phyloP scores from a whole-genome alignment of 768 basidiomycete genomes.

The Mycena kentingensis region DNA sequence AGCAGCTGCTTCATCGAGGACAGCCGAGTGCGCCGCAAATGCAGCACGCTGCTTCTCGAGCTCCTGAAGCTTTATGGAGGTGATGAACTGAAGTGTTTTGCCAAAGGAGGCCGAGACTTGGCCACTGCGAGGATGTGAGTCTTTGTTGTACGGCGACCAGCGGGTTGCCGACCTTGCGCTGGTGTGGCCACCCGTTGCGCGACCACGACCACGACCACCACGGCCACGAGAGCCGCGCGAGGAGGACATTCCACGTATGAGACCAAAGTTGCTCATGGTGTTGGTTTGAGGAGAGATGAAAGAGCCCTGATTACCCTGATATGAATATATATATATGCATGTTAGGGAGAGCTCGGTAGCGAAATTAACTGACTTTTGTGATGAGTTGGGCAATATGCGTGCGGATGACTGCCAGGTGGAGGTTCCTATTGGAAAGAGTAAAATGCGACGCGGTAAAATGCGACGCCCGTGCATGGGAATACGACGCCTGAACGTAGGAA shows the following conservation, averaged over 20 bases:
- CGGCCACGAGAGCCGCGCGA: background rate
- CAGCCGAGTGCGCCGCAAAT: background rate
- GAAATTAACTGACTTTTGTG: no score
- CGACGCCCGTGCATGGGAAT: no score
- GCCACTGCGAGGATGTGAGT: background rate
- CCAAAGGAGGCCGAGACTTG: constrained; percentile 4
- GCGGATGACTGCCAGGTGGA: no score
- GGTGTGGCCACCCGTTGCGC: background rate
- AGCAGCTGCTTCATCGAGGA: constrained; percentile 1
- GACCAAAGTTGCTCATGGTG: constrained; percentile 2
- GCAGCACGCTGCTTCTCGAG: constrained; percentile 9
- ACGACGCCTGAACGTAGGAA: no score
- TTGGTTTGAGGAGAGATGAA: background rate
- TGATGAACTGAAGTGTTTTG: constrained; percentile 14
- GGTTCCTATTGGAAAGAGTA: no score
- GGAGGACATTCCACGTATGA: constrained; percentile 4
- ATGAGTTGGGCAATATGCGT: no score
- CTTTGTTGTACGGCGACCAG: background rate
- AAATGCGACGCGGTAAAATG: no score
- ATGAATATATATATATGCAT: background rate
- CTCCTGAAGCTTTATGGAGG: constrained; percentile 10
- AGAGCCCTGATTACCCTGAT: background rate
- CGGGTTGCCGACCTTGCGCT: background rate
- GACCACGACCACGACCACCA: background rate
- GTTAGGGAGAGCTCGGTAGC: no score